Base-by-base conservation (phyloP, 306 rosid species). In the Gleditsia sinensis region DNA sequence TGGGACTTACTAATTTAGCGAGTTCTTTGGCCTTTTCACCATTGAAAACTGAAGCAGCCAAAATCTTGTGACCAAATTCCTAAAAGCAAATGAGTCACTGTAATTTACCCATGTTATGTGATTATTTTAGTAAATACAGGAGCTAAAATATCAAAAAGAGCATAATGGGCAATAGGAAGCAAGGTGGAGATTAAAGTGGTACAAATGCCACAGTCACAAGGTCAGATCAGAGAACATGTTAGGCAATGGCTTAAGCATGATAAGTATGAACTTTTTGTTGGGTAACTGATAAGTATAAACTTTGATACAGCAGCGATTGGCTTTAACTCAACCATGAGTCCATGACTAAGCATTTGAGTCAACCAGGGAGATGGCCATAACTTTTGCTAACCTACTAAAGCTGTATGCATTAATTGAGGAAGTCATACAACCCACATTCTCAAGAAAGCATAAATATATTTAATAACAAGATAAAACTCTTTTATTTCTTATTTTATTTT, bases 1-100 rank as follows among this genome's bases (percentile, higher is more conserved):
- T 28, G n/a, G 73, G 56, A 78, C 98, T 86, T 85, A 91, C 97
- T 24, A 62, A 48, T 85, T 87, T 70, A 49, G 87, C 78, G 32
- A 94, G 79, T 86, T 88, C 98, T 75, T 88, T 82, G 46, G 88
- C 97, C 56, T 94, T 94, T 78, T 88, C 93, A n/a, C 84, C 96
- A 75, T 91, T 83, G 84, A 91, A 94, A 74, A 95, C 97, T 42
- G 90, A 78, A 72, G 85, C 27, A 33, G 83, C 80, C 89, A 94
- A 71, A 77, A 91, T 85, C 60, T 67, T 90, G 92, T 5, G 91
- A 80, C 98, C 98, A 94, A 77, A 94, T 83, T 72, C 96, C 98
- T 14, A 91, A 86, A 81, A 94, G 95, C 80, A 94, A 20, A 84
- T 87, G 87, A 37, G 89, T 73, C 57, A 85, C 82, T 0, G 93